phyloP scores from a whole-genome alignment of 768 basidiomycete species.

The Rhodotorula graminis region DNA sequence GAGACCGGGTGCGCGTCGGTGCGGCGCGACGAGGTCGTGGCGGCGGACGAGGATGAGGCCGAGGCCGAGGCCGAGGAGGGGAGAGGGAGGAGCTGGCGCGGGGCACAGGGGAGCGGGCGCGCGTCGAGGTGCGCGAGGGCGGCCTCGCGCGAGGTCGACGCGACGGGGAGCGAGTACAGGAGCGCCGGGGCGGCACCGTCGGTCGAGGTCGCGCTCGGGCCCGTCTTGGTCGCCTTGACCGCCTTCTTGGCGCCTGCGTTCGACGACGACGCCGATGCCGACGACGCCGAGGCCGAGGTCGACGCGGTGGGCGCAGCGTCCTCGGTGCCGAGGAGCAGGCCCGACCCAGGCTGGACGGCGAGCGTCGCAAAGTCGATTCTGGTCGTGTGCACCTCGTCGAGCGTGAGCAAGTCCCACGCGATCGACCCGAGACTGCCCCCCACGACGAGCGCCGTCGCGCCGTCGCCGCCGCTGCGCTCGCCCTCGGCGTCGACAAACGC shows the following conservation, averaged over 20 bases:
- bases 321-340: slow-evolving; percentile 19
- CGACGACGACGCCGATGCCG: too few relatives aligned
- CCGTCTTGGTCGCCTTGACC: too few relatives aligned
- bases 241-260: too few relatives aligned
- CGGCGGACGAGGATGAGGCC: slow-evolving; percentile 43
- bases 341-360: slow-evolving; percentile 24
- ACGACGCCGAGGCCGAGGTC: neutral
- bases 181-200: slow-evolving; percentile 42
- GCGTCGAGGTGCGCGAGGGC: slow-evolving; percentile 36
- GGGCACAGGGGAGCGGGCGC: slow-evolving; percentile 59
- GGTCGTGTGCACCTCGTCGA: slow-evolving; percentile 40
- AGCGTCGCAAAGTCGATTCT: slow-evolving; percentile 28
- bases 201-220: too few relatives aligned
- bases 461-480: too few relatives aligned
- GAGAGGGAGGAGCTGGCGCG: slow-evolving; percentile 55
- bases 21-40: too few relatives aligned
- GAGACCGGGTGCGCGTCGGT: slow-evolving; percentile 48
- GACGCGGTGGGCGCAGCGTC: neutral
- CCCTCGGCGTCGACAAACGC: slow-evolving; percentile 44
- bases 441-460: slow-evolving; percentile 13
- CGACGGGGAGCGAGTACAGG: slow-evolving; percentile 13
- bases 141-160: slow-evolving; percentile 20
- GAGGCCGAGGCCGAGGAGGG: slow-evolving; percentile 48
- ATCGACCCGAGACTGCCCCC: slow-evolving; percentile 42
- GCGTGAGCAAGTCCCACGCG: slow-evolving; percentile 48